Base-by-base conservation (phyloP, 2,329 filamentous ascomycete genomes). In the Dendryphion nanum region DNA sequence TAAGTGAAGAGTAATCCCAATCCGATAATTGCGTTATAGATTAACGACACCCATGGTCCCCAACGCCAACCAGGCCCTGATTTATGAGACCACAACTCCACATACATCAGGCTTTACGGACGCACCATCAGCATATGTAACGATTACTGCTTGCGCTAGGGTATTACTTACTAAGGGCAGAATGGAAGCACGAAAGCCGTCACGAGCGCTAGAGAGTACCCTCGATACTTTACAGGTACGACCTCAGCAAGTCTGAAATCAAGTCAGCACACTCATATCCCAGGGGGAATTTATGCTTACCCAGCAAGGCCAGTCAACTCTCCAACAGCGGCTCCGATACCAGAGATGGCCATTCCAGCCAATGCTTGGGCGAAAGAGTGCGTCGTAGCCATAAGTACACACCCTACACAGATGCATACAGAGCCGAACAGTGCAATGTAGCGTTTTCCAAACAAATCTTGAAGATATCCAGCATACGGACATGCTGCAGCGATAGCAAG, bases 151-250 rank as follows among this genome's bases (percentile, higher is more conserved):
- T n/a, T n/a, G n/a, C n/a, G n/a, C n/a, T n/a, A n/a, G n/a, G n/a
- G n/a, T n/a, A n/a, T n/a, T n/a, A n/a, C n/a, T n/a, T n/a, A n/a
- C n/a, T 59, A 65, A 6, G 58, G 59, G 36, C 57, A 61, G 43
- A 64, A 65, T 13, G 62, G 61, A 12, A 64, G 33, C 3, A 65
- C 59, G 29, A 62, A 63, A 2, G 57, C 58, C 6, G 59, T 63
- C 19, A 64, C 50, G 6, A 60, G 23, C 5, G 60, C 59, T 14
- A 63, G 45, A 6, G 55, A 61, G 34, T 61, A 61, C 15, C 61
- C 60, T 17, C 61, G 60, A 31, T 60, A 53, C 19, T 55, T 59
- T 18, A 63, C 55, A 5, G 59, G 59, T 5, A 63, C 59, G 18
- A 61, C 50, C 37, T 63, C 61, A 18, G 59, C 57, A 21, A 62